A percentile compares a stretch with the other conserved stretches of the same genome.
Evolutionary conservation across 2,329 filamentous ascomycete genomes (phyloP).

Genomic region (Botrytis aclada): DNA sequence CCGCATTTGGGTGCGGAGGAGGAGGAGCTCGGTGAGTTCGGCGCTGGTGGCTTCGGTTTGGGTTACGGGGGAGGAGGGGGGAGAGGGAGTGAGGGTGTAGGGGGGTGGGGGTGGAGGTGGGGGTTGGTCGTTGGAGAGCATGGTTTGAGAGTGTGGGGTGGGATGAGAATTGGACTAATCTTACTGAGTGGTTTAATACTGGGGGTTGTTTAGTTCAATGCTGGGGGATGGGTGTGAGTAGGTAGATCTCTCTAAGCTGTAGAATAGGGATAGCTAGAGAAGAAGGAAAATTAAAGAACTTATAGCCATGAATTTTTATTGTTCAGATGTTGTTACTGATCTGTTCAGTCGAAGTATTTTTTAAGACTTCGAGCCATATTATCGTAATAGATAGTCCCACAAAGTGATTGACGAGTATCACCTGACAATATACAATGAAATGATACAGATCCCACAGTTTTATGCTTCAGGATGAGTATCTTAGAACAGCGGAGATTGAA

Average conservation of each 20-base stretch:
- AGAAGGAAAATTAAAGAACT: neutral
- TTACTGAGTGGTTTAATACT: neutral
- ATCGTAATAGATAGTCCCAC: neutral
- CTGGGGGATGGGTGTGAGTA: neutral
- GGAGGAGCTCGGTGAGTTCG: neutral
- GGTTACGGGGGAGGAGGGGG: neutral
- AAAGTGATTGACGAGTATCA: no score
- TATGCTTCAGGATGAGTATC: no score
- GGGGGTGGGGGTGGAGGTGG: neutral
- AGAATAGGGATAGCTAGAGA: fast-evolving
- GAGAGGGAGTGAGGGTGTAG: neutral
- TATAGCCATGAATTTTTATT: neutral
- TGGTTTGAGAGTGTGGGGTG: neutral
- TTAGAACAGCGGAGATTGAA: no score
- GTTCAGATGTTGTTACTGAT: neutral
- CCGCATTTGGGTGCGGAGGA: neutral
- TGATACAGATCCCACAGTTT: no score
- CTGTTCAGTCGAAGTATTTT: neutral
- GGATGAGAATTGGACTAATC: neutral
- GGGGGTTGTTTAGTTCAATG: neutral
- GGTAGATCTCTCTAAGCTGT: neutral
- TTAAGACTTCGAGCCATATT: fast-evolving
- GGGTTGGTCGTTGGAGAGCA: neutral
- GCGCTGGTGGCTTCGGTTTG: neutral
- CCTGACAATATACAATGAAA: no score